Conservation (phyloP, 2,329 filamentous ascomycete genomes). For the Diplodia sapinea region DNA sequence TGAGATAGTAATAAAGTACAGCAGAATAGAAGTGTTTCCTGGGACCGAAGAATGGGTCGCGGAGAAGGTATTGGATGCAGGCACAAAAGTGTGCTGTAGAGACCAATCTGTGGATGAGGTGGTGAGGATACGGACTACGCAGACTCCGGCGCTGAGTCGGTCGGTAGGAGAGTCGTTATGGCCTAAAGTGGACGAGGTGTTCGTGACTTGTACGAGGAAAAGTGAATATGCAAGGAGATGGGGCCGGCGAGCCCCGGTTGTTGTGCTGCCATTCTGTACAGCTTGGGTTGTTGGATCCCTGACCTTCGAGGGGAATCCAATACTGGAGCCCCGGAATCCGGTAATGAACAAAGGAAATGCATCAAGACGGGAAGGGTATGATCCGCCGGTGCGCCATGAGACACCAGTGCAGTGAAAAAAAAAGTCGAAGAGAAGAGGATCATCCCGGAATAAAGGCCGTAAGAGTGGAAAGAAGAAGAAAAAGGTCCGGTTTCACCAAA, state of each 20-base stretch:
- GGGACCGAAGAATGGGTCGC: conserved; percentile 19
- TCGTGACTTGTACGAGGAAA: conserved; percentile 9
- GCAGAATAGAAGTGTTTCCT: conserved; percentile 23
- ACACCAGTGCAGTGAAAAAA: conserved; percentile 30
- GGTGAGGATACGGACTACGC: conserved; percentile 20
- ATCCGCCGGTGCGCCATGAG: conserved; percentile 23
- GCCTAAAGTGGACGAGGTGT: conserved; percentile 13
- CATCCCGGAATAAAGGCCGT: conserved; percentile 30
- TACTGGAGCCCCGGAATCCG: background rate
- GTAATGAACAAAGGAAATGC: conserved; percentile 31
- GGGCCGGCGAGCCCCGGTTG: conserved; percentile 12
- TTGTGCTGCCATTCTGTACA: conserved; percentile 28
- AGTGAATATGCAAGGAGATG: conserved; percentile 23
- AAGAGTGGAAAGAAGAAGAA: conserved; percentile 3
- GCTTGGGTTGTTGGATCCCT: background rate
- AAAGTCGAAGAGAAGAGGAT: conserved; percentile 31
- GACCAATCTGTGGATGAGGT: conserved; percentile 19
- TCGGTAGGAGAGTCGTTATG: conserved; percentile 27
- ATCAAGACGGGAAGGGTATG: conserved; percentile 29
- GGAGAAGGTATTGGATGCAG: background rate
- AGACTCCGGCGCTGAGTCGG: conserved; percentile 25
- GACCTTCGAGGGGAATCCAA: conserved; percentile 3
- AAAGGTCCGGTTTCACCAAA: conserved; percentile 14
- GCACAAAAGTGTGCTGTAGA: background rate
- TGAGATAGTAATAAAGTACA: conserved; percentile 27